phyloP scores from a whole-genome alignment of 352 stramenopile species.

The Pythium insidiosum region DNA sequence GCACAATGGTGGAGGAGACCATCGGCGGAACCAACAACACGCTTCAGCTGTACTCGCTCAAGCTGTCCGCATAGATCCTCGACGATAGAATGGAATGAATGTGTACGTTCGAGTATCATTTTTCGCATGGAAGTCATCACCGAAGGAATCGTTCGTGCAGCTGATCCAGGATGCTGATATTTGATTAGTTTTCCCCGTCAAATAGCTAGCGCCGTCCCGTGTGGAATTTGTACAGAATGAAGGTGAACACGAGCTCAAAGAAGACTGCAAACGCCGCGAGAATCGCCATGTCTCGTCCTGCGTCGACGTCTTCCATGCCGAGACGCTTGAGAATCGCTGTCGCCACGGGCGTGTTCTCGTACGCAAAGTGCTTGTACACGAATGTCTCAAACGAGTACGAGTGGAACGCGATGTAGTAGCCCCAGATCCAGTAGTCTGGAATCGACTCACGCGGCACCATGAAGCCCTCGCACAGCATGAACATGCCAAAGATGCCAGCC shows the following conservation, averaged over 20 bases:
- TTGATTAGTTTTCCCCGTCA: too few species aligned
- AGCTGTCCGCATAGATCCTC: constrained; percentile 6
- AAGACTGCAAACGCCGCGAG: constrained; percentile 12
- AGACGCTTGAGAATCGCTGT: constrained; percentile 15
- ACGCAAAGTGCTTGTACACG: constrained; percentile 37
- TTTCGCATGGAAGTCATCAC: too few species aligned
- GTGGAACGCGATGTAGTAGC: constrained; percentile 53
- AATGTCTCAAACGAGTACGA: constrained; percentile 47
- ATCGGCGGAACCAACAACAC: constrained; percentile 43
- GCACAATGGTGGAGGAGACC: constrained; percentile 33
- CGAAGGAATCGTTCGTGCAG: too few species aligned
- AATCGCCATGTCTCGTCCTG: constrained; percentile 19
- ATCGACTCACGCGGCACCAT: constrained; percentile 33
- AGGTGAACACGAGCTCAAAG: constrained; percentile 29
- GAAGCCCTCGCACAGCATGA: constrained; percentile 48
- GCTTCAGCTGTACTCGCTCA: constrained; percentile 65
- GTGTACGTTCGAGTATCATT: constrained; percentile 1
- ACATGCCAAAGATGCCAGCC: constrained; percentile 44
- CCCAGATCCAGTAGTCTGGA: constrained; percentile 35
- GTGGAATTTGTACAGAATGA: constrained; percentile 54
- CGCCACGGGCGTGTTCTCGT: not conserved
- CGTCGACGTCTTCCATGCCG: constrained; percentile 20
- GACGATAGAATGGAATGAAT: constrained; percentile 2
- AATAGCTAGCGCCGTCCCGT: constrained; percentile 38
- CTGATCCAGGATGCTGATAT: too few species aligned